Evolutionary conservation across 495 filamentous ascomycete species (phyloP).

Genomic region (Cladorrhinum samala): DNA sequence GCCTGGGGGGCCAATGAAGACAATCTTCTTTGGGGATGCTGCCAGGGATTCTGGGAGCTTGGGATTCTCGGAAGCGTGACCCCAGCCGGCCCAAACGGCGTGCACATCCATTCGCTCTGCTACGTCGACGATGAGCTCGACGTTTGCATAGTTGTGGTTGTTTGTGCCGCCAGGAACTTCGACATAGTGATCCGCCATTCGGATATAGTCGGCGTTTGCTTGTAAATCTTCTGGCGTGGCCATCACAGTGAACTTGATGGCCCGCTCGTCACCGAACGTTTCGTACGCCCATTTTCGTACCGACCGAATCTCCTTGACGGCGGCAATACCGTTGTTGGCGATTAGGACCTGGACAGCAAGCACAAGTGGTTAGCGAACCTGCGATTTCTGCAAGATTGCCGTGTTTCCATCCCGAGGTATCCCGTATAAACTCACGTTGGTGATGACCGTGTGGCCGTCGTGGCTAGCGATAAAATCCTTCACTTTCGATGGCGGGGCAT

Average conservation of each 20-base stretch:
- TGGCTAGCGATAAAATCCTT: constrained; percentile 90
- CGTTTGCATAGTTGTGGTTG: constrained; percentile 99
- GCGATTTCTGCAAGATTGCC: not conserved
- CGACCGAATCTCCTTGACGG: constrained; percentile 97
- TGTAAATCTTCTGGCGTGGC: constrained; percentile 97
- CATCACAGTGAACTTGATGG: constrained; percentile 99
- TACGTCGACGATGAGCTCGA: constrained; percentile 97
- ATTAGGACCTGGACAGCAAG: constrained; percentile 71
- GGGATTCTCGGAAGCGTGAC: constrained; percentile 98
- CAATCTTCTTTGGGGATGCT: constrained; percentile 92
- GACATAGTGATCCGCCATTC: constrained; percentile 99
- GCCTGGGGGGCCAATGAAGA: constrained; percentile 96
- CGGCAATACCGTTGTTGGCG: constrained; percentile 99
- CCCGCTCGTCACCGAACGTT: constrained; percentile 94
- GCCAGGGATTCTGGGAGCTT: constrained; percentile 92
- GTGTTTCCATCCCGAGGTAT: too few relatives aligned
- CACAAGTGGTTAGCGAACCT: constrained; percentile 7
- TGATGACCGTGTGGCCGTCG: constrained; percentile 96
- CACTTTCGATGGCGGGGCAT: constrained; percentile 69
- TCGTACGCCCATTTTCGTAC: constrained; percentile 99
- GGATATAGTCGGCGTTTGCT: constrained; percentile 98
- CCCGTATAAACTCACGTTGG: constrained; percentile 60
- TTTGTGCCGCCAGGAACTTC: constrained; percentile 99
- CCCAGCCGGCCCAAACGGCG: constrained; percentile 99
- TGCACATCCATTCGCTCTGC: constrained; percentile 99